Base-by-base conservation (phyloP, 345 rosid genomes). In the Linum lewisii region DNA sequence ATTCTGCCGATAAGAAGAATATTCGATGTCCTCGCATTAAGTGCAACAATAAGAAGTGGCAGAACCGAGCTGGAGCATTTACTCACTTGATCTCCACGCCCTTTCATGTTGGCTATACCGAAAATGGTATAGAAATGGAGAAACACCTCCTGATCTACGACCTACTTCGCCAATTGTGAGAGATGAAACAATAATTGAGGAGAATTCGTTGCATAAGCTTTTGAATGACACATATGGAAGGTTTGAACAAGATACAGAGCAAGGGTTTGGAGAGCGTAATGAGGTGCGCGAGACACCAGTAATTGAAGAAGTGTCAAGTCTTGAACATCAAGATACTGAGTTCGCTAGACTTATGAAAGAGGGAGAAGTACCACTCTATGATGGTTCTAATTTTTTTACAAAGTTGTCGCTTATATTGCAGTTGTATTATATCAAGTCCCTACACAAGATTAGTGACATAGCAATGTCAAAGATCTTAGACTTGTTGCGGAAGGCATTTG, bases 371-470 rank as follows among this genome's bases (percentile, higher is more conserved):
- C 8, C 25, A 4, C 32, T 49, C 4, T 59, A 32, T 24, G 36
- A 52, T 19, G 50, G 26, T 16, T 58, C 34, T 34, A 50, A 45
- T 0, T 57, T 49, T 0, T 58, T 24, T 47, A 19, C 63, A 18
- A 58, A 51, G 7, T 14, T 66, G 9, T 59, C 53, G 0, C 51
- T 66, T 23, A 5, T 59, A 3, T 16, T 65, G 0, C 58, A 38
- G 13, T 23, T 65, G 14, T 34, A 58, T 15, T 16, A 42, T 3
- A 10, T 42, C 0, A 65, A 65, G n/a, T 29, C 22, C 13, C 47
- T 65, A 16, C 11, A 22, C 50, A 49, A 50, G 22, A 53, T 58
- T 36, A 63, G 66, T 20, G 58, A 57, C 25, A 47, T 56, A n/a
- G 58, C 62, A n/a, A 23, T 55, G 14, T 9, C 21, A 6, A 64